Conservation (phyloP, 768 basidiomycete species). For the Tulasnella calospora region DNA sequence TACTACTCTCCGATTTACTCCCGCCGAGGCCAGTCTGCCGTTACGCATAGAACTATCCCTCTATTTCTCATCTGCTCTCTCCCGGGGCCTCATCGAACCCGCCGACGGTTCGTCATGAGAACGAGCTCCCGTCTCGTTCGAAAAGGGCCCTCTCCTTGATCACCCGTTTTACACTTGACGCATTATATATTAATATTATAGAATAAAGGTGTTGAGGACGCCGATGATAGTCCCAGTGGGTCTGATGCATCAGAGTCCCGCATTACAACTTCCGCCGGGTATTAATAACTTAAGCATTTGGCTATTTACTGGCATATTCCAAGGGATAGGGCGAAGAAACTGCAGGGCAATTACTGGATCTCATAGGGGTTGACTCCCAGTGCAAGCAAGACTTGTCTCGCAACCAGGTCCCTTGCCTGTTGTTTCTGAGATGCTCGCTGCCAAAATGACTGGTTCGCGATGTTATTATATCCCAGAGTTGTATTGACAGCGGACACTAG, state of each 20-base stretch:
- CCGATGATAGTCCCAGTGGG: background rate
- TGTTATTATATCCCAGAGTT: background rate
- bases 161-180: background rate
- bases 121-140: background rate
- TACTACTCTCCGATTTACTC: conserved; percentile 1
- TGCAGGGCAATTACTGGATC: background rate
- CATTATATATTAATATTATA: background rate
- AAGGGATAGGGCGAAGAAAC: background rate
- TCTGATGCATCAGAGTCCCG: background rate
- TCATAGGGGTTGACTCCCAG: background rate
- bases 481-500: background rate
- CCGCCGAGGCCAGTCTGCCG: conserved; percentile 62
- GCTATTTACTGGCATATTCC: background rate
- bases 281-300: background rate
- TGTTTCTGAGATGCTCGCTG: background rate
- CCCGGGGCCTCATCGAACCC: conserved; percentile 53
- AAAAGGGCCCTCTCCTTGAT: background rate
- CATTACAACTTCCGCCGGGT: background rate
- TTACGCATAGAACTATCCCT: conserved; percentile 65
- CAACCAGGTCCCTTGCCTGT: background rate
- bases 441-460: background rate
- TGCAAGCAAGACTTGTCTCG: background rate
- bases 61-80: conserved; percentile 69
- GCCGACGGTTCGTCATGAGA: no score
- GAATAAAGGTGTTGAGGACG: background rate